Base-by-base conservation (phyloP, 352 stramenopile genomes). In the Phytophthora lateralis region DNA sequence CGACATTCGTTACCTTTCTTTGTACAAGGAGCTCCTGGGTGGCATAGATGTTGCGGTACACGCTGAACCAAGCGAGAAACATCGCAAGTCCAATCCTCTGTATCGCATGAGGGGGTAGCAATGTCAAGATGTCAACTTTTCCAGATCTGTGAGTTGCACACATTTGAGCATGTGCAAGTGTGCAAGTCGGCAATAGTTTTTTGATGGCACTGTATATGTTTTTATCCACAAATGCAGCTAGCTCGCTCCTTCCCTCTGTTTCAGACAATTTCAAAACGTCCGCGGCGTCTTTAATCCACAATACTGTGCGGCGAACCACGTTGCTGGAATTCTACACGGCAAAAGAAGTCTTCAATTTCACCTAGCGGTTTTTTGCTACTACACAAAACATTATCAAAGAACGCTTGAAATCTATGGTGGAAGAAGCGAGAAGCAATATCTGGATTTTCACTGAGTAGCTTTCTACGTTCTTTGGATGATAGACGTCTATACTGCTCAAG, bases 321-420 rank as follows among this genome's bases (percentile, higher is more conserved):
- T n/a, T n/a, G n/a, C n/a, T n/a, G n/a, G n/a, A n/a, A n/a, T n/a
- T n/a, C n/a, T n/a, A n/a, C n/a, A n/a, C n/a, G n/a, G n/a, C n/a
- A n/a, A n/a, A n/a, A n/a, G n/a, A n/a, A n/a, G n/a, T n/a, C n/a
- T n/a, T n/a, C n/a, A n/a, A n/a, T n/a, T n/a, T n/a, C n/a, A n/a
- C n/a, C n/a, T n/a, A n/a, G 17, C 9, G 55, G 35, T 9, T 45
- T 55, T 1, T 15, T 43, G 4, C 17, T 34, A 2, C 45, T 24
- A 11, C 34, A 61, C 8, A 62, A 21, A 27, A 55, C 35, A 1
- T 18, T 49, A 12, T 55, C n/a, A 6, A 63, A 63, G 37, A 55
- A 41, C 6, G 44, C 12, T 42, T 49, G n/a, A 5, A 63, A 63
- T 26, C 44, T 8, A 12, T 29, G 14, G 15, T 63, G 30, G 15